Conservation (phyloP, 164 flowering plant species). For the Tinospora cordifolia region DNA sequence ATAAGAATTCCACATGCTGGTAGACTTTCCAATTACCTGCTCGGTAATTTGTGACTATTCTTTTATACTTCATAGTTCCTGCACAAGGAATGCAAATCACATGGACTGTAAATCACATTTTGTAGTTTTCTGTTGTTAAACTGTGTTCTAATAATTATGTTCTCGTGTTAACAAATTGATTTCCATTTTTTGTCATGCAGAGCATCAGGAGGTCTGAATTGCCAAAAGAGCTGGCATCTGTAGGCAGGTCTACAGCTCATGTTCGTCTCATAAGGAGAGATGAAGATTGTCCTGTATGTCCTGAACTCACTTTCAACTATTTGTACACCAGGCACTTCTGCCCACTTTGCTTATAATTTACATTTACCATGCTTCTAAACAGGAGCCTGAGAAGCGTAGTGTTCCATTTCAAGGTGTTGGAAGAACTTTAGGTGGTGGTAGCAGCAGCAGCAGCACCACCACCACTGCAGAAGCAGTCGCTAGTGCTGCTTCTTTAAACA, state of each 20-base stretch:
- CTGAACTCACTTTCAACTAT: background rate
- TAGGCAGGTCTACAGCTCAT: slow-evolving; percentile 44
- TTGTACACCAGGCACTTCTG: background rate
- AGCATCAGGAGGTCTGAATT: slow-evolving; percentile 73
- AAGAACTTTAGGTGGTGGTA: slow-evolving; percentile 60
- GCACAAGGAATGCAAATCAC: too few relatives aligned
- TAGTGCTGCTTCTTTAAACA: slow-evolving; percentile 18
- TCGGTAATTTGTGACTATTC: too few relatives aligned
- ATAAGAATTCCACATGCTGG: too few relatives aligned
- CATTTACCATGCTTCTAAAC: slow-evolving; percentile 10
- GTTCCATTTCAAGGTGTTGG: slow-evolving; percentile 67
- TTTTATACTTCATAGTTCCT: too few relatives aligned
- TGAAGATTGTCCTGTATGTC: slow-evolving; percentile 46
- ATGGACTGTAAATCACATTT: background rate
- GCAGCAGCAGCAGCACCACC: slow-evolving; percentile 19
- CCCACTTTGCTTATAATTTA: background rate
- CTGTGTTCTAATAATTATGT: background rate
- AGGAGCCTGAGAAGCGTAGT: slow-evolving; percentile 55
- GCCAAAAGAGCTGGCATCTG: slow-evolving; percentile 73
- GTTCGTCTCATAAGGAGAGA: slow-evolving; percentile 57
- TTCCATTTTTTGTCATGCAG: slow-evolving; percentile 35
- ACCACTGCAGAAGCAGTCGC: slow-evolving; percentile 22
- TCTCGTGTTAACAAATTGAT: background rate
- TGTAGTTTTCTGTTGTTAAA: background rate
- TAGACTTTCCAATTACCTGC: too few relatives aligned